Evolutionary conservation across 2,329 filamentous ascomycete genomes (phyloP), one percentile per base, ranked within the genome.

Genomic region (Claviceps fusiformis): DNA sequence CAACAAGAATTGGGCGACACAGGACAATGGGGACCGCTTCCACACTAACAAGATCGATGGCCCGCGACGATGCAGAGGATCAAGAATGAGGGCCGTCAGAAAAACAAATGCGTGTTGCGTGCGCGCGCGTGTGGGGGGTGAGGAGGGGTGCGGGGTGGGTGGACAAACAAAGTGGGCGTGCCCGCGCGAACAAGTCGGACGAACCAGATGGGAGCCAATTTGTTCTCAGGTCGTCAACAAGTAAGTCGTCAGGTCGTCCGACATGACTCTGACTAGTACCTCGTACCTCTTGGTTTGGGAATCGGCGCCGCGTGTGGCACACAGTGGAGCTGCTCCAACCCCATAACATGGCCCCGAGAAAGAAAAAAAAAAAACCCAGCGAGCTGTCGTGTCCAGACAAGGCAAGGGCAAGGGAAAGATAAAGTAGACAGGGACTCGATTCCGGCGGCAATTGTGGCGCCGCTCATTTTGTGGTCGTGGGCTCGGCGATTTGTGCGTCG

Each of bases 271-370:
- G n/a, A 19, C 10, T 3, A 24, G 13, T 13, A 5, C 13, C 37
- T 27, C 35, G 53, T 57, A 47, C 50, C 17, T 58, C 41, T 53
- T 47, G 57, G 47, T 55, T 46, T 43, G n/a, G 19, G 50, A 24
- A 41, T 53, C 43, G 47, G 51, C 41, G 51, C 53, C n/a, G n/a
- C 57, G 57, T 58, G 55, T 50, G 54, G 15, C 52, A 49, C 51
- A 59, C 57, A 41, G 57, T n/a, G n/a, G n/a, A n/a, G n/a, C n/a
- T 59, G 57, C 55, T 50, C 33, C 31, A 33, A 41, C 37, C 47
- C 53, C 46, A 27, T 45, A 24, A 35, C n/a, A n/a, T n/a, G n/a
- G n/a, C n/a, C n/a, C n/a, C n/a, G n/a, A n/a, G n/a, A n/a, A n/a
- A n/a, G n/a, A n/a, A n/a, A n/a, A n/a, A n/a, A n/a, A n/a, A n/a